Conservation (phyloP, 1,284 basidiomycete genomes). For the Ustilago bromivora region DNA sequence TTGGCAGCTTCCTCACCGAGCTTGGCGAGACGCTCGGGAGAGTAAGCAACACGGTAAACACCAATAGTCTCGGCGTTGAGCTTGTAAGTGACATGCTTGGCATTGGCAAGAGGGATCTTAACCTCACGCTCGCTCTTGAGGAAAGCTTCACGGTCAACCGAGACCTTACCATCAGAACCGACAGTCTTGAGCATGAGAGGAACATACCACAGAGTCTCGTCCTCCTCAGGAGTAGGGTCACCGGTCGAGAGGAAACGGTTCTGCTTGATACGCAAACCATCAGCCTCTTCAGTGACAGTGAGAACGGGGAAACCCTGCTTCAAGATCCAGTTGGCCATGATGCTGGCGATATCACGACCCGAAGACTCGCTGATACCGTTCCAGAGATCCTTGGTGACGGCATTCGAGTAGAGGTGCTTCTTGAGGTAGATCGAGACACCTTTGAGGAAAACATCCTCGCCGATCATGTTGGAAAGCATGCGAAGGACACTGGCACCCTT, state of each 20-base stretch:
- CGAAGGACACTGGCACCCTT: conserved; percentile 78
- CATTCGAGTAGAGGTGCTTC: conserved; percentile 83
- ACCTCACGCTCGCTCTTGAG: conserved; percentile 78
- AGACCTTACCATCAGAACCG: conserved; percentile 75
- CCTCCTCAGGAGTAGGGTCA: conserved; percentile 77
- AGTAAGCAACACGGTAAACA: conserved; percentile 90
- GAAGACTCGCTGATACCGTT: conserved; percentile 84
- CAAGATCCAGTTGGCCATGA: conserved; percentile 94
- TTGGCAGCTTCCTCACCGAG: conserved; percentile 84
- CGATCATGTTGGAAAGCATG: conserved; percentile 84
- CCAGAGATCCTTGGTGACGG: conserved; percentile 89
- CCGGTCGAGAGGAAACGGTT: conserved; percentile 93
- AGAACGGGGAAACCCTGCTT: conserved; percentile 83
- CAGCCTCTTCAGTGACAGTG: conserved; percentile 80
- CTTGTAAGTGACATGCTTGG: conserved; percentile 77
- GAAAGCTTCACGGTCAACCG: conserved; percentile 77
- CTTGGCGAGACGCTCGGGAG: conserved; percentile 80
- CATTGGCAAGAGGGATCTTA: conserved; percentile 76
- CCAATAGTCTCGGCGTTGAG: conserved; percentile 90
- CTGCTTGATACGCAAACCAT: conserved; percentile 76
- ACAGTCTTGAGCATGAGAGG: conserved; percentile 83
- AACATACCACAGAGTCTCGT: conserved; percentile 89
- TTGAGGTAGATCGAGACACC: conserved; percentile 86
- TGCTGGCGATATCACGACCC: conserved; percentile 79
- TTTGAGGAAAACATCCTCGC: conserved; percentile 78